Evolutionary conservation across 371 early-diverging fungal species (phyloP).

Genomic region (Lichtheimia ornata): DNA sequence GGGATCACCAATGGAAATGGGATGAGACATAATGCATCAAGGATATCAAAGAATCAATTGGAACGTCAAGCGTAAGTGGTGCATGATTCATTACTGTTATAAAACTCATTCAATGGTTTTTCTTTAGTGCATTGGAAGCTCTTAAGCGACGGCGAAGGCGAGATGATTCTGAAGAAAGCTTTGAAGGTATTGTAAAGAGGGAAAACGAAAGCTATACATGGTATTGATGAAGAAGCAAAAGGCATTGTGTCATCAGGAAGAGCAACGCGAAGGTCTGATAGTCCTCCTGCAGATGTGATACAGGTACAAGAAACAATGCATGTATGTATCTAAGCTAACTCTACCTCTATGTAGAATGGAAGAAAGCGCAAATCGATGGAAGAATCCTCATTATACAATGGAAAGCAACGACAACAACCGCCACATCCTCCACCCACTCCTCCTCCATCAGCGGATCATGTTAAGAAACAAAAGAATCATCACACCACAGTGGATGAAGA

Average conservation of each 20-base stretch:
- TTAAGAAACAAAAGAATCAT: slow-evolving; percentile 9
- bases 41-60: slow-evolving; percentile 25
- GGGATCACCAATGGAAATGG: neutral
- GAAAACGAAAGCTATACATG: too few species aligned
- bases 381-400: neutral
- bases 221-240: too few species aligned
- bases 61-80: slow-evolving; percentile 43
- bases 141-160: slow-evolving; percentile 31
- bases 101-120: neutral
- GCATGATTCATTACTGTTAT: neutral
- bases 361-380: slow-evolving; percentile 2
- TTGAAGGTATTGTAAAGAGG: slow-evolving; percentile 13
- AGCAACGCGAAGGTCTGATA: neutral
- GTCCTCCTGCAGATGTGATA: neutral
- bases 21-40: slow-evolving; percentile 8
- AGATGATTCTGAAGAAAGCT: slow-evolving; percentile 28
- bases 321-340: neutral
- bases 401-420: slow-evolving; percentile 6
- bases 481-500: slow-evolving; percentile 20
- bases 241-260: too few species aligned
- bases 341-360: neutral
- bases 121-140: slow-evolving; percentile 23
- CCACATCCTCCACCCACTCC: neutral
- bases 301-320: neutral
- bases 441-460: slow-evolving; percentile 5